Percentiles rank a stretch among this genome's conserved stretches.
These are phyloP conservation scores for Heterobasidion occidentale DNA, from an alignment of 1,284 basidiomycete genomes.

Conservation along the genomic window DNA sequence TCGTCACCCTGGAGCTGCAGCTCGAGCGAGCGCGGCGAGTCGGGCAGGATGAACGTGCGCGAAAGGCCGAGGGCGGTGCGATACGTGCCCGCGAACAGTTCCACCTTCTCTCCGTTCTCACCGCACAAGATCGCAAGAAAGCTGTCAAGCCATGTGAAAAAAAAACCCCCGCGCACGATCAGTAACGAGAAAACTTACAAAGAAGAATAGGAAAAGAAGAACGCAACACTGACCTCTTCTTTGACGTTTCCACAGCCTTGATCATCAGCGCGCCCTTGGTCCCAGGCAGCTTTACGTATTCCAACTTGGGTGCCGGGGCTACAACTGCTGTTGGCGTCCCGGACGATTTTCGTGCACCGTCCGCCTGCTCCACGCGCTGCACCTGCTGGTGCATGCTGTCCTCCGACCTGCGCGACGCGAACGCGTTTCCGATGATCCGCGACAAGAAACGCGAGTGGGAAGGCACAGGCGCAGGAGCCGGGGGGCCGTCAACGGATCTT, in stretches of 20 bases:
- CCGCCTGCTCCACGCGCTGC: constrained; percentile 19
- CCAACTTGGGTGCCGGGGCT: constrained; percentile 72
- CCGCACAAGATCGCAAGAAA: constrained; percentile 86
- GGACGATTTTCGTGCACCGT: constrained; percentile 1
- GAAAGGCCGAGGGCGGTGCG: constrained; percentile 72
- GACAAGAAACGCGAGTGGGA: constrained; percentile 57
- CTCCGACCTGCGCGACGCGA: constrained; percentile 49
- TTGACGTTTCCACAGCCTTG: constrained; percentile 79
- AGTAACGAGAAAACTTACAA: constrained; percentile 2
- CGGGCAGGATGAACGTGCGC: constrained; percentile 82
- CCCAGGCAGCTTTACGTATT: constrained; percentile 86
- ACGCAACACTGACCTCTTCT: constrained; percentile 57
- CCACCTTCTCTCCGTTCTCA: constrained; percentile 88
- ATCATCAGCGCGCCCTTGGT: constrained; percentile 78
- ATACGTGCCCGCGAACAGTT: constrained; percentile 82
- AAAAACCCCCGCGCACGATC: neutral
- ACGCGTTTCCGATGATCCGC: constrained; percentile 59
- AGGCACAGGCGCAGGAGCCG: constrained; percentile 24
- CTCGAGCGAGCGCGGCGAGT: constrained; percentile 78
- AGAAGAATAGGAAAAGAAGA: neutral
- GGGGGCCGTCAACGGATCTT: constrained; percentile 20
- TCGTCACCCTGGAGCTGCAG: constrained; percentile 87
- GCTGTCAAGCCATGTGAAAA: constrained; percentile 27
- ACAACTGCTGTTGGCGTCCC: constrained; percentile 24
- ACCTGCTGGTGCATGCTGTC: constrained; percentile 28